Evolutionary conservation across 768 basidiomycete species (phyloP).

Genomic region (Antrodiella citrinella): DNA sequence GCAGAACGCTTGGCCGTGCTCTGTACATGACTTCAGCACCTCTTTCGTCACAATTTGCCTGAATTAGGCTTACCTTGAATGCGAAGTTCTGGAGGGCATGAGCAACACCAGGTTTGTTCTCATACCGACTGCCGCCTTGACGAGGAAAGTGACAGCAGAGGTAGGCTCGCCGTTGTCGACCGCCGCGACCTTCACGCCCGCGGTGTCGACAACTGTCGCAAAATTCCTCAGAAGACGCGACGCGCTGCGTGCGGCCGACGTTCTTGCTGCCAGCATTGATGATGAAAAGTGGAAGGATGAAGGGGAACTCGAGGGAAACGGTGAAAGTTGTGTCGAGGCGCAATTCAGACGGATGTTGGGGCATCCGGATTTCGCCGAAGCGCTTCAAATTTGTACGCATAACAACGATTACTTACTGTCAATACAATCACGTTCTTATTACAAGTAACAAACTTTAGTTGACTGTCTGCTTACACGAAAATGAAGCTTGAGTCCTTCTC

Average conservation of each 20-base stretch:
- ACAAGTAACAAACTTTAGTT: too few relatives aligned
- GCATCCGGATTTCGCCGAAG: background rate
- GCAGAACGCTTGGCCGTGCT: slow-evolving; percentile 82
- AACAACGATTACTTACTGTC: too few relatives aligned
- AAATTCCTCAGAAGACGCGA: slow-evolving; percentile 63
- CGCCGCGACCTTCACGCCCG: slow-evolving; percentile 81
- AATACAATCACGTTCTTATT: too few relatives aligned
- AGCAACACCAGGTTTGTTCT: slow-evolving; percentile 83
- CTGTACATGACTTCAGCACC: slow-evolving; percentile 37
- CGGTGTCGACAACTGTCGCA: slow-evolving; percentile 74
- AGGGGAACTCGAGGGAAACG: slow-evolving; percentile 8
- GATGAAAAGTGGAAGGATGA: slow-evolving; percentile 29
- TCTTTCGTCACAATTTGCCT: background rate
- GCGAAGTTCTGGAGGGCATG: slow-evolving; percentile 97
- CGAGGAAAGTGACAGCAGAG: slow-evolving; percentile 77
- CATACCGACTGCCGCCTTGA: slow-evolving; percentile 88
- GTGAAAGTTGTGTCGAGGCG: background rate
- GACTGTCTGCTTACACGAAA: too few relatives aligned
- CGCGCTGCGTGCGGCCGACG: slow-evolving; percentile 46
- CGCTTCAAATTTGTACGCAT: background rate
- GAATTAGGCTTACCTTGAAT: slow-evolving; percentile 71
- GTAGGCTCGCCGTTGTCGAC: slow-evolving; percentile 80
- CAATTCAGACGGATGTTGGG: background rate
- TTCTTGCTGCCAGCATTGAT: slow-evolving; percentile 53
- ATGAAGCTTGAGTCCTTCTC: too few relatives aligned